Percentiles rank a stretch among this genome's conserved stretches.
phyloP scores from a whole-genome alignment of 345 rosid species.

The Arabidopsis arenosa region DNA sequence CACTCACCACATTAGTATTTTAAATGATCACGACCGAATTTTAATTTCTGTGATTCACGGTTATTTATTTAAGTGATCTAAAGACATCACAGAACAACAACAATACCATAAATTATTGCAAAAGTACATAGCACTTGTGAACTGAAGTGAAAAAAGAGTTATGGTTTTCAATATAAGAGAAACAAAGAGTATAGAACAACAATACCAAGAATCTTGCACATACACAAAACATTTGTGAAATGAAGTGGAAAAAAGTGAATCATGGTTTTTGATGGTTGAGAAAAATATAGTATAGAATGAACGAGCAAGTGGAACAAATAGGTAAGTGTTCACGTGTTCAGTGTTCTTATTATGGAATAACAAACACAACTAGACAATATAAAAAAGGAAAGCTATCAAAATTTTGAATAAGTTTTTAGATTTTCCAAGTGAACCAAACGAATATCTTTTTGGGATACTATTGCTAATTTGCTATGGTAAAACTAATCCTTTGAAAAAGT shows the following conservation, averaged over 20 bases:
- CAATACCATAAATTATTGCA: not conserved
- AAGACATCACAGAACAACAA: no score
- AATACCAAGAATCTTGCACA: not conserved
- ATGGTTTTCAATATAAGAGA: not conserved
- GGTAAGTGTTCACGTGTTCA: not conserved
- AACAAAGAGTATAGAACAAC: not conserved
- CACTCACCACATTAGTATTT: no score
- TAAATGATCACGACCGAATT: no score
- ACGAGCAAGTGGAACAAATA: constrained; percentile 32
- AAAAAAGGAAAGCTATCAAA: not conserved
- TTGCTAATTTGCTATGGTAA: not conserved
- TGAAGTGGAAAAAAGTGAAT: not conserved
- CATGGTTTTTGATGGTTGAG: constrained; percentile 14
- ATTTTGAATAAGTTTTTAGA: not conserved
- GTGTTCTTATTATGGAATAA: not conserved
- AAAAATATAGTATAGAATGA: not conserved
- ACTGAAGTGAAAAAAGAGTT: not conserved
- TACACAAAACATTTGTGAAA: not conserved
- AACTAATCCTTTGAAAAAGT: not conserved
- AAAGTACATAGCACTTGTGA: not conserved
- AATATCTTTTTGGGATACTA: not conserved
- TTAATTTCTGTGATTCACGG: no score
- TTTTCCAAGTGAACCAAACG: not conserved
- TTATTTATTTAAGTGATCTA: not conserved
- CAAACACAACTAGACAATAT: not conserved